These are phyloP conservation scores for Aegilops longissima DNA, from an alignment of 176 grass and related monocot species.

Conservation along the genomic window DNA sequence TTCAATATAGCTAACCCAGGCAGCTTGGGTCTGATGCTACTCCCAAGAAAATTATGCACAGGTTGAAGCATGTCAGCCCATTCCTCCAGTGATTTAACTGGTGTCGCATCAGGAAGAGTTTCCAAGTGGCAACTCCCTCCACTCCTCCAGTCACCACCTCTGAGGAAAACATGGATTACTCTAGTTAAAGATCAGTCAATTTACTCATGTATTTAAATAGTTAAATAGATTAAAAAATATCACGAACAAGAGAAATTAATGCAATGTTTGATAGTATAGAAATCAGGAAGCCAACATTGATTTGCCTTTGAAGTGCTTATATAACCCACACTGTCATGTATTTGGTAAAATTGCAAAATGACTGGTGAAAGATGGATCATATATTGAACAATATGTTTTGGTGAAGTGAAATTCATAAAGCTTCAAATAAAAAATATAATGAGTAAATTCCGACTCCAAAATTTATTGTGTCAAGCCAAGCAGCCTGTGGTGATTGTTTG, in stretches of 20 bases:
- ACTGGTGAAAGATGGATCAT: not conserved
- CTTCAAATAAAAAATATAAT: not conserved
- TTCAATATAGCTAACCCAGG: slow-evolving; percentile 59
- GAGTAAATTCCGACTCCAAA: not conserved
- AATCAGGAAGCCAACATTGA: not conserved
- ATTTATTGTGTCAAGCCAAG: not conserved
- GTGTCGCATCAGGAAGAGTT: slow-evolving; percentile 53
- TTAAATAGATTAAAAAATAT: not conserved
- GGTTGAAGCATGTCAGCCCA: slow-evolving; percentile 69
- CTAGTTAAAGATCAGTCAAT: not conserved
- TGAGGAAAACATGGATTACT: slow-evolving; percentile 27
- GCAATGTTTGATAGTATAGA: not conserved
- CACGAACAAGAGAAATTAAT: not conserved
- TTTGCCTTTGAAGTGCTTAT: not conserved
- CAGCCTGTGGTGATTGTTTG: not conserved
- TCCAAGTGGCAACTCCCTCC: slow-evolving; percentile 83
- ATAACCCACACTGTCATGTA: not conserved
- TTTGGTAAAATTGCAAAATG: not conserved
- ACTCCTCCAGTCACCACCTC: slow-evolving; percentile 72
- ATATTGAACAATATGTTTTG: slow-evolving; percentile 1
- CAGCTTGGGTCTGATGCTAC: slow-evolving; percentile 32
- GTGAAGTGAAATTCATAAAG: not conserved
- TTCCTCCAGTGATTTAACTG: slow-evolving; percentile 36
- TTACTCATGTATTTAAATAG: not conserved
- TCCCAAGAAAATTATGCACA: slow-evolving; percentile 44